Conservation (phyloP, 208 protist genomes). For the Spongospora subterranea region DNA sequence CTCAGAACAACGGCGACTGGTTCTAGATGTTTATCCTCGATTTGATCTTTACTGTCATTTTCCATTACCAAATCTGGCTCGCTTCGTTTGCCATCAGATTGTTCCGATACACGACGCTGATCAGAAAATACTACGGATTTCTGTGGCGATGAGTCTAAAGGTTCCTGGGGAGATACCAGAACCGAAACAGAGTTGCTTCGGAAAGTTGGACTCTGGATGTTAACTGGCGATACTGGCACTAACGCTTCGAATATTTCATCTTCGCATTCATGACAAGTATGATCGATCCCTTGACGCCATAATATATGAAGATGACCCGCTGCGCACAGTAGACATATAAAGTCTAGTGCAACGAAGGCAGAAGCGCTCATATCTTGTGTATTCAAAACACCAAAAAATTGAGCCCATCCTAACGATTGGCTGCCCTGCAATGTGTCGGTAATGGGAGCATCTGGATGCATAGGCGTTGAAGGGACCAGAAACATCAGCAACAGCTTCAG, state of each 20-base stretch:
- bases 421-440: neutral
- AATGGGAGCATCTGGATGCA: neutral
- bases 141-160: too few species aligned
- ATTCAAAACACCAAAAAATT: neutral
- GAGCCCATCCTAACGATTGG: neutral
- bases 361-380: neutral
- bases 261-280: neutral
- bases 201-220: too few species aligned
- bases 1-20: neutral
- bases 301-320: neutral
- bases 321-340: neutral
- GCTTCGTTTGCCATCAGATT: constrained; percentile 1
- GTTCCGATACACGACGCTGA: neutral
- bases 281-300: constrained; percentile 15
- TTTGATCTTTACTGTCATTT: neutral
- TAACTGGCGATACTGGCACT: neutral
- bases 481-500: neutral
- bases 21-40: constrained; percentile 6
- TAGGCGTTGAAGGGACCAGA: neutral
- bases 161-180: too few species aligned
- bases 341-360: neutral
- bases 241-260: neutral
- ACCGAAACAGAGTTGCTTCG: too few species aligned
- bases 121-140: neutral
- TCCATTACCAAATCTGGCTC: neutral